Percentiles rank a stretch among this genome's conserved stretches.
These are phyloP conservation scores for Striga hermonthica DNA, from an alignment of 305 asterid genomes.

Conservation along the genomic window DNA sequence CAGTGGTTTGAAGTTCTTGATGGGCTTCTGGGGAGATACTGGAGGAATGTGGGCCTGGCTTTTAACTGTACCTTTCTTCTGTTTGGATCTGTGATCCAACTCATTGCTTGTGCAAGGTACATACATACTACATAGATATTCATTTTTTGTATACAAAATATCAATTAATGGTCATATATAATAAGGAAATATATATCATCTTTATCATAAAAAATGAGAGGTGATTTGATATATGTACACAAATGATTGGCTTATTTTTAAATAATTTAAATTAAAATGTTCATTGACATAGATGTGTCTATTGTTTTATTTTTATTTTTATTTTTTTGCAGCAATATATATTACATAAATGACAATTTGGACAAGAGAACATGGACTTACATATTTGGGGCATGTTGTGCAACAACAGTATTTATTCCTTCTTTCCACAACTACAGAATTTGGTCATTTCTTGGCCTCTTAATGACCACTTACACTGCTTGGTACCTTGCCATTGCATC, in stretches of 20 bases:
- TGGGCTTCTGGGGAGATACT: slow-evolving; percentile 70
- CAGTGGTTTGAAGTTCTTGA: slow-evolving; percentile 91
- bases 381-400: slow-evolving; percentile 80
- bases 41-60: slow-evolving; percentile 86
- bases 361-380: slow-evolving; percentile 85
- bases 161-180: no score
- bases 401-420: slow-evolving; percentile 73
- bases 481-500: slow-evolving; percentile 82
- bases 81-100: slow-evolving; percentile 84
- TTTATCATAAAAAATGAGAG: no score
- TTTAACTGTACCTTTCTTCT: slow-evolving; percentile 73
- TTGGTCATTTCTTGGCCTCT: slow-evolving; percentile 68
- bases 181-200: no score
- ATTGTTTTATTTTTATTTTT: background rate
- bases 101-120: slow-evolving; percentile 84
- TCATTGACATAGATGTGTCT: background rate
- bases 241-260: no score
- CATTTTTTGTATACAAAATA: background rate
- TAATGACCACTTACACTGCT: slow-evolving; percentile 78
- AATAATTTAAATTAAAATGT: background rate
- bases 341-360: slow-evolving; percentile 75
- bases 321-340: slow-evolving; percentile 56
- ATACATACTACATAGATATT: background rate
- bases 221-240: no score
- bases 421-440: slow-evolving; percentile 74